Evolutionary conservation across 2,329 filamentous ascomycete genomes (phyloP).

Genomic region (Hypoxylon sp.): DNA sequence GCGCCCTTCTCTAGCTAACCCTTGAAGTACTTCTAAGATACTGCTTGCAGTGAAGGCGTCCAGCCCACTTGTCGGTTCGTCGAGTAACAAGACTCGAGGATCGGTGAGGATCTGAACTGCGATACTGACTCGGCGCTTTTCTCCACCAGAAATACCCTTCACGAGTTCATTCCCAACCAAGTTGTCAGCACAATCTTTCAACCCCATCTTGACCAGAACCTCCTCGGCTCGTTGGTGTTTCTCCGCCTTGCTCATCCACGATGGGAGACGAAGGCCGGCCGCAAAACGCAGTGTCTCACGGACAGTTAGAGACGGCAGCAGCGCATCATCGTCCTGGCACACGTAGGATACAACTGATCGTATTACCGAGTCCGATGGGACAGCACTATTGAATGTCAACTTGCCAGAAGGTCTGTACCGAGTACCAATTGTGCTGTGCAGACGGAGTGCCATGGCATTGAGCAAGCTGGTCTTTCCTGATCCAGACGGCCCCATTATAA

Average conservation of each 20-base stretch:
- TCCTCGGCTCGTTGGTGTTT: slow-evolving; percentile 79
- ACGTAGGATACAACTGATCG: slow-evolving; percentile 82
- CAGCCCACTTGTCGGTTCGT: slow-evolving; percentile 82
- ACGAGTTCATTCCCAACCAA: slow-evolving; percentile 79
- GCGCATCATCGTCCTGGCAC: slow-evolving; percentile 82
- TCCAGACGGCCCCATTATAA: slow-evolving; percentile 86
- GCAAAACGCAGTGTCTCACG: slow-evolving; percentile 80
- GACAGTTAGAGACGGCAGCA: slow-evolving; percentile 81
- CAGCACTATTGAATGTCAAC: slow-evolving; percentile 78
- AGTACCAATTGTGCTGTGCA: slow-evolving; percentile 73
- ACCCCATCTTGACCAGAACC: slow-evolving; percentile 79
- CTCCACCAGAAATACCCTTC: slow-evolving; percentile 84
- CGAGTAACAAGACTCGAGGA: slow-evolving; percentile 78
- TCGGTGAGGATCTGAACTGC: slow-evolving; percentile 84
- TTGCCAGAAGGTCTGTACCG: slow-evolving; percentile 73
- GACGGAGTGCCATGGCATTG: slow-evolving; percentile 78
- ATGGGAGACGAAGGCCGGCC: slow-evolving; percentile 78
- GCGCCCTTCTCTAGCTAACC: slow-evolving; percentile 79
- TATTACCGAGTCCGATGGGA: slow-evolving; percentile 77
- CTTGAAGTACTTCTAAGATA: slow-evolving; percentile 80
- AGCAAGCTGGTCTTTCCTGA: slow-evolving; percentile 82
- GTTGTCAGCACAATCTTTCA: slow-evolving; percentile 84
- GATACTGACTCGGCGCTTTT: slow-evolving; percentile 83
- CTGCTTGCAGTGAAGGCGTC: slow-evolving; percentile 85
- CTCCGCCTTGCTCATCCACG: slow-evolving; percentile 77